Conservation (phyloP, 1,284 basidiomycete species). For the Leccinum fallax region DNA sequence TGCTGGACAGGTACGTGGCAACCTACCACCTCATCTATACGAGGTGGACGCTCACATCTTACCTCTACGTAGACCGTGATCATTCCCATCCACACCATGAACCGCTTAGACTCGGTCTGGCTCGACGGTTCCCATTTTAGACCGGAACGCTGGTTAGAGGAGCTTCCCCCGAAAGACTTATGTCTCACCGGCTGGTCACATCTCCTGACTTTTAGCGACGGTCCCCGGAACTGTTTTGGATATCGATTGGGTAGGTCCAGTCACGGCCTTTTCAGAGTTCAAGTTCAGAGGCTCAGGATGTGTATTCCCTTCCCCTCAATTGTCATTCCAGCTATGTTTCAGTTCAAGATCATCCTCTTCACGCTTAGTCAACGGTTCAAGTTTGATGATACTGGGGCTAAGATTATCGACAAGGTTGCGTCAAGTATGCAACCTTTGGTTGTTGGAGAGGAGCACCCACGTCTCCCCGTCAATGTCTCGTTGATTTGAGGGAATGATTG, state of each 20-base stretch:
- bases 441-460: slow-evolving; percentile 8
- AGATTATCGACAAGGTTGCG: slow-evolving; percentile 4
- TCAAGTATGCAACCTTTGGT: slow-evolving; percentile 15
- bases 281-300: background rate
- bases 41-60: background rate
- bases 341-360: slow-evolving; percentile 13
- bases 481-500: background rate
- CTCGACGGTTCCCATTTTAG: slow-evolving; percentile 2
- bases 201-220: slow-evolving; percentile 13
- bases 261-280: background rate
- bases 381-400: slow-evolving; percentile 4
- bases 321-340: slow-evolving; percentile 4
- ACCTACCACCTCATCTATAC: background rate
- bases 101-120: slow-evolving; percentile 8
- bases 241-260: slow-evolving; percentile 3
- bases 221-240: slow-evolving; percentile 13
- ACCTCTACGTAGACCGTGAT: slow-evolving; percentile 2
- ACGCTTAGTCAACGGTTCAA: slow-evolving; percentile 6
- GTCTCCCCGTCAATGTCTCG: slow-evolving; percentile 8
- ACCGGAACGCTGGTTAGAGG: slow-evolving; percentile 9
- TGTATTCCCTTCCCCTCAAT: background rate
- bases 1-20: slow-evolving; percentile 7
- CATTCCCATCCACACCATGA: slow-evolving; percentile 8
- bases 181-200: slow-evolving; percentile 10
- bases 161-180: slow-evolving; percentile 8